Evolutionary conservation across 148 eudicot species (phyloP), one percentile per base, ranked within the genome.

Genomic region (Tetragonia tetragonoides): DNA sequence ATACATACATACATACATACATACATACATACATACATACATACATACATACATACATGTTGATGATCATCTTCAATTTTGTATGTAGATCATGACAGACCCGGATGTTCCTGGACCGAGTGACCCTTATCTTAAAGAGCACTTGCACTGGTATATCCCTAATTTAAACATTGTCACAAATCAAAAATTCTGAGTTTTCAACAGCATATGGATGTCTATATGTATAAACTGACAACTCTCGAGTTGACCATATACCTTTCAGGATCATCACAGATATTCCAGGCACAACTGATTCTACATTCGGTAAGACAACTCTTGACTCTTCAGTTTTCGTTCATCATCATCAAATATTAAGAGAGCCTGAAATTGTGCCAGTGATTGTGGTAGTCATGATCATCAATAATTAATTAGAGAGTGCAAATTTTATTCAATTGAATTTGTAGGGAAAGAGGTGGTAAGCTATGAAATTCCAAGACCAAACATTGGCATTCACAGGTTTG

Each of bases 31-130:
- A 49, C 2, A 49, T 49, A 49, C 12, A 49, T 49, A 2, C 12
- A 49, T 49, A 49, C 0, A 49, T 49, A 49, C 12, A 49, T 49
- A 28, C 34, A 28, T 28, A 28, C 34, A 28, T 28, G 34, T 60
- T 20, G 64, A n/a, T 60, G 64, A 60, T 60, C 64, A 56, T 51
- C 42, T 51, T 5, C 10, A 42, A 16, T 21, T 63, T 61, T 78
- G n/a, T 2, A 4, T 21, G 46, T 72, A 83, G 85, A 40, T 79
- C 41, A 83, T 83, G 97, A 91, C 93, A 34, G 99, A 95, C 74
- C 99, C 99, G 11, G 99, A 95, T 90, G 94, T 87, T 79, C 99
- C 99, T 61, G 97, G 99, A 65, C 99, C 99, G 18, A 95, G 99
- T 87, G 99, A 95, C 82, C 99, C 99, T 59, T 95, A 89, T 79